phyloP scores from a whole-genome alignment of 495 filamentous ascomycete genomes.

The Aspergillus nidulans region DNA sequence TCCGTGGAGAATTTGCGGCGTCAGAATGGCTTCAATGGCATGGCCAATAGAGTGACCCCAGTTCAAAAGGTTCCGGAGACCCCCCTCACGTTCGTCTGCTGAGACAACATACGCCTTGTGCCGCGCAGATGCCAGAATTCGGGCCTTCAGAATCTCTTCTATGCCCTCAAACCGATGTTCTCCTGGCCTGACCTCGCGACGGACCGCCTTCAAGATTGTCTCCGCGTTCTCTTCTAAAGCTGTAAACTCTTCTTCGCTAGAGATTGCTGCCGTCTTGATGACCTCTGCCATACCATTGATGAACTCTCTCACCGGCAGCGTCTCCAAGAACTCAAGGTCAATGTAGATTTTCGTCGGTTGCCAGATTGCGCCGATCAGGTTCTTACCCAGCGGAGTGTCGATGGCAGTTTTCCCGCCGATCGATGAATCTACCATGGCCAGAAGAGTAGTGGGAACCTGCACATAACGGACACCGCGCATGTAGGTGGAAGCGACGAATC shows the following conservation, averaged over 20 bases:
- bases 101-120: conserved; percentile 94
- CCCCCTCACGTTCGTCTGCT: conserved; percentile 89
- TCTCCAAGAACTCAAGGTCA: conserved; percentile 88
- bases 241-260: conserved; percentile 82
- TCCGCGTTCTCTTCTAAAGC: conserved; percentile 77
- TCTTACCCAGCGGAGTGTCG: conserved; percentile 95
- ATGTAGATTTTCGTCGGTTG: conserved; percentile 92
- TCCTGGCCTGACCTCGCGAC: conserved; percentile 49
- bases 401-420: conserved; percentile 99
- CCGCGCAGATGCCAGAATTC: conserved; percentile 81
- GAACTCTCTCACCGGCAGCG: conserved; percentile 85
- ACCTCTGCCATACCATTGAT: conserved; percentile 99
- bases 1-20: conserved; percentile 91
- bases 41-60: conserved; percentile 98
- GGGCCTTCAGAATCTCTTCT: conserved; percentile 71
- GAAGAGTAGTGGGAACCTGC: conserved; percentile 90
- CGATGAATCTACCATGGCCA: conserved; percentile 97
- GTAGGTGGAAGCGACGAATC: conserved; percentile 94
- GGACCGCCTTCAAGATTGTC: conserved; percentile 66
- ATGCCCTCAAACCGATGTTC: conserved; percentile 62
- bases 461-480: conserved; percentile 96
- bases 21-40: conserved; percentile 91
- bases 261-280: conserved; percentile 96
- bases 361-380: conserved; percentile 94
- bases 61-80: conserved; percentile 89